A percentile compares a stretch with the other conserved stretches of the same genome.
These are phyloP conservation scores for Picea abies DNA, from an alignment of 83 land plant species.

Conservation along the genomic window DNA sequence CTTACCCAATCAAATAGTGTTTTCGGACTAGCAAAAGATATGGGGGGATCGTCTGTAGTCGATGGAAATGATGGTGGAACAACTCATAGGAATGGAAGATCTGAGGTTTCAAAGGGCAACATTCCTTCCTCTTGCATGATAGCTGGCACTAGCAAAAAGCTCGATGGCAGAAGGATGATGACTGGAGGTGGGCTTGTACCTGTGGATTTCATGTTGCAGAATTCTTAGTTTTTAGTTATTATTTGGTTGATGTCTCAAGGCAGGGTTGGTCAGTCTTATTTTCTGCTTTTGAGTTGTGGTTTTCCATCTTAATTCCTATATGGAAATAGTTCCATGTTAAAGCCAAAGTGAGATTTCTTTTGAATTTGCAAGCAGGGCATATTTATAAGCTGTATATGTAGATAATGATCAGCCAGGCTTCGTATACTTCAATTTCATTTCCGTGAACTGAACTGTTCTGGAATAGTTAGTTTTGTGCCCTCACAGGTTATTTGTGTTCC, in stretches of 20 bases:
- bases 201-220: slow-evolving; percentile 4
- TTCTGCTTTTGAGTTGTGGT: slow-evolving; percentile 1
- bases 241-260: not conserved
- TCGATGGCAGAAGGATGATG: slow-evolving; percentile 13
- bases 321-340: not conserved
- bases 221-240: not conserved
- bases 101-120: slow-evolving; percentile 12
- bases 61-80: slow-evolving; percentile 12
- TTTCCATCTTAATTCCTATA: not conserved
- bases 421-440: slow-evolving; percentile 1
- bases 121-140: slow-evolving; percentile 18
- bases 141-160: slow-evolving; percentile 8
- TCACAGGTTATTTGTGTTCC: slow-evolving; percentile 1
- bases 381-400: not conserved
- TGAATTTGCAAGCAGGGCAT: not conserved
- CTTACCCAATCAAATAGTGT: not conserved
- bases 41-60: not conserved
- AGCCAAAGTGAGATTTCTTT: not conserved
- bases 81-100: slow-evolving; percentile 14
- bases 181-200: slow-evolving; percentile 8
- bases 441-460: not conserved
- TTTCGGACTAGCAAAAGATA: slow-evolving; percentile 9
- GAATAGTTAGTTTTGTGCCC: slow-evolving; percentile 4
- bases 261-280: not conserved
- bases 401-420: slow-evolving; percentile 7